These are phyloP conservation scores for Lichenothelia convexa DNA, from an alignment of 495 filamentous ascomycete species.

Conservation along the genomic window DNA sequence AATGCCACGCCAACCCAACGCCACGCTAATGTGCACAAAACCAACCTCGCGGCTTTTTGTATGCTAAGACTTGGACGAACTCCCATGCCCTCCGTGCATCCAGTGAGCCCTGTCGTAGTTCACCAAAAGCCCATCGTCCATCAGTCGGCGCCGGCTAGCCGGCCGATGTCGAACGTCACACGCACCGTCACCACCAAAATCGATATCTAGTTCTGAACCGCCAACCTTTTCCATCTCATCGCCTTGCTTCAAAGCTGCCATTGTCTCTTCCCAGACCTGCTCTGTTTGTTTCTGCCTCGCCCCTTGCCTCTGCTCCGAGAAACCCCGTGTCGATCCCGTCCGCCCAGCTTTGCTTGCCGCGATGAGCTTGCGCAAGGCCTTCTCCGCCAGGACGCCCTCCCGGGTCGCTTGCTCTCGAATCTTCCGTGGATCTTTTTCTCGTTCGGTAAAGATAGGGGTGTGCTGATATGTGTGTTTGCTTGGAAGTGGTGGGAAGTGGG, in stretches of 20 bases:
- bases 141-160: not conserved
- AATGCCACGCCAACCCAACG: too few relatives aligned
- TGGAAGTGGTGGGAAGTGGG: slow-evolving; percentile 50
- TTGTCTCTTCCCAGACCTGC: slow-evolving; percentile 14
- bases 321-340: not conserved
- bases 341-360: slow-evolving; percentile 19
- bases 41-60: too few relatives aligned
- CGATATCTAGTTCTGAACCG: slow-evolving; percentile 2
- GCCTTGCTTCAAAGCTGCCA: slow-evolving; percentile 17
- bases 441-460: slow-evolving; percentile 44
- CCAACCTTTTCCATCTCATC: slow-evolving; percentile 15
- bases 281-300: slow-evolving; percentile 6
- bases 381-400: slow-evolving; percentile 55
- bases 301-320: slow-evolving; percentile 2
- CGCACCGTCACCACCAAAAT: slow-evolving; percentile 5
- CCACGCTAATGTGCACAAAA: too few relatives aligned
- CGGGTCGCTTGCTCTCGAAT: slow-evolving; percentile 56
- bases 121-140: slow-evolving; percentile 13
- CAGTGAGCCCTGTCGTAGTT: slow-evolving; percentile 21
- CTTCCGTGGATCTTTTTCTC: slow-evolving; percentile 49
- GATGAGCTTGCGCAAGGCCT: slow-evolving; percentile 50
- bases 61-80: too few relatives aligned
- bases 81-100: too few relatives aligned
- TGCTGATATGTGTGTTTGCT: slow-evolving; percentile 54
- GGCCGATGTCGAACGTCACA: not conserved